phyloP scores from a whole-genome alignment of 495 filamentous ascomycete genomes.

The Beverwykella pulmonaria region DNA sequence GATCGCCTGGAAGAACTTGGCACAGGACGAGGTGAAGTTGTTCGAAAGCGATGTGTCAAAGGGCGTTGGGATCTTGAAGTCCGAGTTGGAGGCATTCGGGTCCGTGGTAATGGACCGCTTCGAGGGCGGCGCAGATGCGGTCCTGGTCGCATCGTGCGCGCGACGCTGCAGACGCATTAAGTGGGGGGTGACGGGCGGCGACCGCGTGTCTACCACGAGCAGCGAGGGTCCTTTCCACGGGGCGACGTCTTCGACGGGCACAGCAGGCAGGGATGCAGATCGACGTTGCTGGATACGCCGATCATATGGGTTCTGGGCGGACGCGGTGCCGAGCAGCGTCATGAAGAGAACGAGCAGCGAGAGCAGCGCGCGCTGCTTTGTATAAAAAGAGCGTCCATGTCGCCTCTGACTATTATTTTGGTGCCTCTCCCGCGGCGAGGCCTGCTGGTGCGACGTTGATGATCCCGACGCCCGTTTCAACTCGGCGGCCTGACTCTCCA shows the following conservation, averaged over 20 bases:
- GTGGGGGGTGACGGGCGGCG: slow-evolving; percentile 12
- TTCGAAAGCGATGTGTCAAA: slow-evolving; percentile 36
- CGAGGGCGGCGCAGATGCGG: slow-evolving; percentile 18
- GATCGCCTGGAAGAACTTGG: slow-evolving; percentile 24
- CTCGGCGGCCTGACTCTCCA: not conserved
- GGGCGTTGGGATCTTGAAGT: slow-evolving; percentile 29
- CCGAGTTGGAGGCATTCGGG: slow-evolving; percentile 8
- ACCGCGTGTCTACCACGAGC: slow-evolving; percentile 12
- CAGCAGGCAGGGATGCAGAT: slow-evolving; percentile 19
- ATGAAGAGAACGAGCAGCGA: slow-evolving; percentile 24
- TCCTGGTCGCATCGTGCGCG: slow-evolving; percentile 12
- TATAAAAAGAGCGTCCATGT: not conserved
- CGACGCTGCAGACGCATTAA: slow-evolving; percentile 32
- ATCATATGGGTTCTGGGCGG: slow-evolving; percentile 27
- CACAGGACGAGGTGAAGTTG: slow-evolving; percentile 37
- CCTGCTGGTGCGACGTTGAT: not conserved
- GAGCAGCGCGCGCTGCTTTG: not conserved
- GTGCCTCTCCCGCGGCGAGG: not conserved
- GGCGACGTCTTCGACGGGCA: not conserved
- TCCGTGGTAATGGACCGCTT: slow-evolving; percentile 24
- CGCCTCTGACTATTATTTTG: not conserved
- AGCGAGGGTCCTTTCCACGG: slow-evolving; percentile 32
- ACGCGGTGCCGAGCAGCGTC: slow-evolving; percentile 18
- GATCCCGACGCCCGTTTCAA: not conserved
- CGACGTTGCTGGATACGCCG: slow-evolving; percentile 20